A percentile compares a stretch with the other conserved stretches of the same genome.
These are phyloP conservation scores for Penicillium coffeae DNA, from an alignment of 495 filamentous ascomycete species.

Conservation along the genomic window DNA sequence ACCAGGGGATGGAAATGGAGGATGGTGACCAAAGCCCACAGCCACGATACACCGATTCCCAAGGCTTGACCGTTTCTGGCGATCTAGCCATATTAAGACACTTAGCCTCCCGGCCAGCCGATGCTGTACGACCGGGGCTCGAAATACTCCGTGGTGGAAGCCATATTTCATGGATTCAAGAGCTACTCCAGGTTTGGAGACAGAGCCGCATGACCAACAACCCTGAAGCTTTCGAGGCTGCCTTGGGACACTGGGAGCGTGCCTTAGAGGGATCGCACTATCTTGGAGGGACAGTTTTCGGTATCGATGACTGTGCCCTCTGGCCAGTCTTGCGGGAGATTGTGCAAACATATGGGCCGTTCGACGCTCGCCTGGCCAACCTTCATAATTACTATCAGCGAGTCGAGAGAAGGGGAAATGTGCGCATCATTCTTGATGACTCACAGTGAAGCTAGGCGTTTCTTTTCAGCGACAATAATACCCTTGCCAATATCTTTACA, in stretches of 20 bases:
- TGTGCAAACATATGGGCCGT: slow-evolving; percentile 25
- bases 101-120: slow-evolving; percentile 22
- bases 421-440: slow-evolving; percentile 42
- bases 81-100: slow-evolving; percentile 32
- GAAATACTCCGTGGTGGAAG: slow-evolving; percentile 31
- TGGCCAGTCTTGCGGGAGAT: slow-evolving; percentile 69
- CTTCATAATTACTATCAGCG: slow-evolving; percentile 52
- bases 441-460: slow-evolving; percentile 7
- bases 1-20: background rate
- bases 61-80: slow-evolving; percentile 30
- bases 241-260: slow-evolving; percentile 47
- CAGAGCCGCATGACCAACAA: slow-evolving; percentile 9
- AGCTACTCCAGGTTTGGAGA: slow-evolving; percentile 32
- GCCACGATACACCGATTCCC: slow-evolving; percentile 27
- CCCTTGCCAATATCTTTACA: slow-evolving; percentile 1
- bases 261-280: slow-evolving; percentile 46
- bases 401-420: slow-evolving; percentile 47
- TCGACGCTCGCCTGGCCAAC: slow-evolving; percentile 34
- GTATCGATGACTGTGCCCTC: slow-evolving; percentile 65
- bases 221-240: slow-evolving; percentile 13
- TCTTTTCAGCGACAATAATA: background rate
- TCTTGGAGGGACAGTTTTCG: slow-evolving; percentile 52
- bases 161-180: slow-evolving; percentile 29
- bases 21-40: background rate
- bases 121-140: slow-evolving; percentile 26